phyloP scores from a whole-genome alignment of 73 alveolate species.

The Tetrahymena elliotti region DNA sequence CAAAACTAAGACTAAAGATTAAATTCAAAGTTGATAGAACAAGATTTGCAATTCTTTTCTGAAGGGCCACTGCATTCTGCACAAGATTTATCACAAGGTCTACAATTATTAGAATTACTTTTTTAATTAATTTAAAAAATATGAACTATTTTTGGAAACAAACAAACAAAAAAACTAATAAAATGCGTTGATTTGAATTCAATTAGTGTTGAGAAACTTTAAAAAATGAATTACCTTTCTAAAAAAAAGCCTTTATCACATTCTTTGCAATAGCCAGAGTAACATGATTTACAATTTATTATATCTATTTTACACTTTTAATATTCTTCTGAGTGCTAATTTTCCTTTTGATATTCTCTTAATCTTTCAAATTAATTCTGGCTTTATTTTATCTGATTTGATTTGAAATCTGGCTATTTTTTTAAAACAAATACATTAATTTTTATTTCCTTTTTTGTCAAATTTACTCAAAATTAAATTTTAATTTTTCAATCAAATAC shows the following conservation, averaged over 20 bases:
- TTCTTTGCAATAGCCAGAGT: background rate
- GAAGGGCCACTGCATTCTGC: background rate
- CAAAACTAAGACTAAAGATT: background rate
- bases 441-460: no score
- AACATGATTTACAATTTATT: background rate
- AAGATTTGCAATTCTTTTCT: background rate
- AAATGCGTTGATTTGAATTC: no score
- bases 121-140: no score
- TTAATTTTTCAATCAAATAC: no score
- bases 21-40: background rate
- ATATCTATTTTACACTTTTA: background rate
- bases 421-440: no score
- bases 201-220: no score
- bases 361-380: background rate
- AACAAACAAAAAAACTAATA: no score
- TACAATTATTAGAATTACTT: background rate
- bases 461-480: no score
- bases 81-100: background rate
- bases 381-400: no score
- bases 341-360: background rate
- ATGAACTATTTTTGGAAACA: no score
- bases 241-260: background rate
- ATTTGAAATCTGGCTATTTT: background rate
- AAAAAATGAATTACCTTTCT: background rate
- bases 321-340: background rate